These are phyloP conservation scores for Thielaviopsis musarum DNA, from an alignment of 2,329 filamentous ascomycete species.

Conservation along the genomic window DNA sequence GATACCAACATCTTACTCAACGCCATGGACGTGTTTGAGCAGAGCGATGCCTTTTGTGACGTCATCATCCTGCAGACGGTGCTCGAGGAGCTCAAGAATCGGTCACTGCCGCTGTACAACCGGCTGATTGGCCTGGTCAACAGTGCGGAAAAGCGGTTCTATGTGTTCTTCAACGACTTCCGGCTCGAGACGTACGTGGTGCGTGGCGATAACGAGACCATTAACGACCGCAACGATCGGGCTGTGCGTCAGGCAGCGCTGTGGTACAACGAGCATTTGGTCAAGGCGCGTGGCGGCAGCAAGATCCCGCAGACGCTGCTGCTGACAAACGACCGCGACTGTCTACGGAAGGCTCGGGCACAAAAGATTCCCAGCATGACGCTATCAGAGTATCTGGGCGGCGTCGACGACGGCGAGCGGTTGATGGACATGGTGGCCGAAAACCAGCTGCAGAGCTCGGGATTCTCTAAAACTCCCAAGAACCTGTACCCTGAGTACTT, in stretches of 20 bases:
- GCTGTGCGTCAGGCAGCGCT: conserved; percentile 71
- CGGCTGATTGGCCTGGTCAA: conserved; percentile 78
- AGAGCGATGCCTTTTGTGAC: conserved; percentile 81
- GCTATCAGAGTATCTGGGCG: conserved; percentile 62
- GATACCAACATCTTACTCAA: conserved; percentile 93
- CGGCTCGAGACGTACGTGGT: conserved; percentile 75
- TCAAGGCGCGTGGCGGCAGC: conserved; percentile 37
- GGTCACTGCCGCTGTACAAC: conserved; percentile 88
- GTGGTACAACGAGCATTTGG: conserved; percentile 80
- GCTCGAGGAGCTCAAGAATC: conserved; percentile 85
- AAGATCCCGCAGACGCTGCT: conserved; percentile 67
- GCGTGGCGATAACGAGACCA: conserved; percentile 60
- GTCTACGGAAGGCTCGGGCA: conserved; percentile 61
- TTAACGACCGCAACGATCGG: conserved; percentile 93
- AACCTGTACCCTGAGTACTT: conserved; percentile 82
- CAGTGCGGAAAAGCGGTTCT: conserved; percentile 93
- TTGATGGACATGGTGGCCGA: conserved; percentile 88
- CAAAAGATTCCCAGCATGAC: conserved; percentile 57
- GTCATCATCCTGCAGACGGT: conserved; percentile 95
- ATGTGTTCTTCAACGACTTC: conserved; percentile 99
- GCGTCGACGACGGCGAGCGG: conserved; percentile 67
- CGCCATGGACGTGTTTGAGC: conserved; percentile 94
- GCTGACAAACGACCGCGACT: conserved; percentile 84
- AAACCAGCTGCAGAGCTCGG: conserved; percentile 49
- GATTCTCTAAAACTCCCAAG: conserved; percentile 39